Base-by-base conservation (phyloP, 331 rosid genomes). In the Quercus lobata region DNA sequence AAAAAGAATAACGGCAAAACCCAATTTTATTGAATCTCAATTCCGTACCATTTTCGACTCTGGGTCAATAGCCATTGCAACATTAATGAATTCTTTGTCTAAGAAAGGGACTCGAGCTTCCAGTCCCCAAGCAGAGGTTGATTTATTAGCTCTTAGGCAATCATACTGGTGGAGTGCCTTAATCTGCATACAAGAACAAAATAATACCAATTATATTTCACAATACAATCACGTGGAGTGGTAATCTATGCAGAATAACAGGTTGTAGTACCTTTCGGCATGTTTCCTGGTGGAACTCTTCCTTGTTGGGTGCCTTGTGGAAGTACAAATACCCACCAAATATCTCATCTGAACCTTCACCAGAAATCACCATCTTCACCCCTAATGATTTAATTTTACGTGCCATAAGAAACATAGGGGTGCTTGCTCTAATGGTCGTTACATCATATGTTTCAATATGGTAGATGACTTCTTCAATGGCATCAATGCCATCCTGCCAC, bases 71-170 rank as follows among this genome's bases (percentile, higher is more conserved):
- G 66, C 75, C 99, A 93, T 96, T 18, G 99, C 98, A 32, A 84
- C 88, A 53, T 61, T 76, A 57, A 96, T 89, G 17, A 93, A 96
- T 0, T 89, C 92, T 41, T 93, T 96, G 74, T 96, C 99, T 60
- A 96, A 77, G 86, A 96, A 96, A 18, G 99, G 99, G 29, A 96
- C 99, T 72, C 98, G 79, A 12, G 97, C 99, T 87, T 96, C 99
- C 65, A 96, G 71, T 18, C 99, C 99, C 99, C 99, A 93, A 2
- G 98, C 97, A 80, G 80, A 93, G 35, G 97, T 87, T 53, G 99
- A 77, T 73, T 96, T 96, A 83, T 96, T 96, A 30, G 99, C 99
- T 81, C 99, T 79, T 78, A 89, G 86, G 81, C 99, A 96, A 78
- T 96, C 99, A 80, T 96, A 96, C 82, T 77, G 79, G 83, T 96